Percentiles rank a stretch among this genome's conserved stretches.
Conservation (phyloP, 108 stramenopile species). For the Cyclotella sp. region DNA sequence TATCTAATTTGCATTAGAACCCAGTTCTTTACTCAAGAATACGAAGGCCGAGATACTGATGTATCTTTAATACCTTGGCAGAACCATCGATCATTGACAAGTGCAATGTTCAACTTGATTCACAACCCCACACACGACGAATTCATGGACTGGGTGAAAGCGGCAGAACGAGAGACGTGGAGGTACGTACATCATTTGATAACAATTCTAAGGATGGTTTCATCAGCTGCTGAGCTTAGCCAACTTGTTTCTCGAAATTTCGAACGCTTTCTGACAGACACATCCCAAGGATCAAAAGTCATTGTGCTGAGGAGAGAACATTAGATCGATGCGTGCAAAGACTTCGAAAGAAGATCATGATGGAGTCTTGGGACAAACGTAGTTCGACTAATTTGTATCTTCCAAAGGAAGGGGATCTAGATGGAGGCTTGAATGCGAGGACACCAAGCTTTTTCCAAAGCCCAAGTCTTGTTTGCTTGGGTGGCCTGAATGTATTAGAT, state of each 20-base stretch:
- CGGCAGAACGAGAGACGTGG: conserved; percentile 91
- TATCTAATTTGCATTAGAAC: background rate
- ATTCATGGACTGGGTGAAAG: conserved; percentile 79
- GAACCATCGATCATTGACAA: conserved; percentile 79
- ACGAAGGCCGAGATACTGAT: conserved; percentile 95
- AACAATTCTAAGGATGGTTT: background rate
- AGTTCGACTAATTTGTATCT: conserved; percentile 40
- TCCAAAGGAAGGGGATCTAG: conserved; percentile 27
- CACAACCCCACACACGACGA: conserved; percentile 90
- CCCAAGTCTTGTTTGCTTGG: conserved; percentile 80
- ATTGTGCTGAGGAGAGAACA: conserved; percentile 85
- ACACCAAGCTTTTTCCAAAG: conserved; percentile 85
- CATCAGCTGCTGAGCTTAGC: background rate
- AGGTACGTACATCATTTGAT: conserved; percentile 31
- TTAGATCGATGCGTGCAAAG: conserved; percentile 88
- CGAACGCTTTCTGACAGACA: conserved; percentile 19
- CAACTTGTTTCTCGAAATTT: background rate
- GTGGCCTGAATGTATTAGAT: conserved; percentile 76
- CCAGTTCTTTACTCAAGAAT: conserved; percentile 90
- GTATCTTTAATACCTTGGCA: conserved; percentile 96
- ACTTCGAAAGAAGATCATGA: conserved; percentile 71
- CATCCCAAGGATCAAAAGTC: conserved; percentile 88
- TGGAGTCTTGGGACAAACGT: conserved; percentile 67
- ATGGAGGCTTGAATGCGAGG: conserved; percentile 52
- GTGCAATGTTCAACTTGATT: conserved; percentile 82